Evolutionary conservation across 306 rosid species (phyloP).

Genomic region (Begonia masoniana): DNA sequence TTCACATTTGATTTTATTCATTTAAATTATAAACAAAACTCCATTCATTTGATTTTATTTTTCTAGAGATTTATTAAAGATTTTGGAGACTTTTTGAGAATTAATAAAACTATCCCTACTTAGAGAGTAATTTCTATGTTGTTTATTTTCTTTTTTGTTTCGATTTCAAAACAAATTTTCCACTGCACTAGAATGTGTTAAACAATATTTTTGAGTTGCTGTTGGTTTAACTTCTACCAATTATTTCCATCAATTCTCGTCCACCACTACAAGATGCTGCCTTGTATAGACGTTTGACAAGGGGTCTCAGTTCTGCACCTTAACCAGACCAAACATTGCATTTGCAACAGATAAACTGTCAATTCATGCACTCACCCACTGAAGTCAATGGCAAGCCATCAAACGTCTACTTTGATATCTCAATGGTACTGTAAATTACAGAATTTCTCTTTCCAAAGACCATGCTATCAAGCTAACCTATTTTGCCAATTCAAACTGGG

Average conservation of each 20-base stretch:
- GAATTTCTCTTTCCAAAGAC: not conserved
- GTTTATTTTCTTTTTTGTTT: too few relatives aligned
- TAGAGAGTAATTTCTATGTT: too few relatives aligned
- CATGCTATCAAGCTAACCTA: not conserved
- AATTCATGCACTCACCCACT: not conserved
- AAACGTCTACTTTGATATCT: not conserved
- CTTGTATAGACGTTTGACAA: not conserved
- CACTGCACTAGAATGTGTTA: too few relatives aligned
- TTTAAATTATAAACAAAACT: too few relatives aligned
- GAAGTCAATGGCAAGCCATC: not conserved
- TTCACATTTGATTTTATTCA: too few relatives aligned
- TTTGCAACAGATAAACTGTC: not conserved
- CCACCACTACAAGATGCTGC: not conserved
- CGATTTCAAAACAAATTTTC: too few relatives aligned
- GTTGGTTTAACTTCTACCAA: too few relatives aligned
- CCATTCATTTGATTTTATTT: too few relatives aligned
- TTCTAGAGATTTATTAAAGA: too few relatives aligned
- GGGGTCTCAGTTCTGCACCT: not conserved
- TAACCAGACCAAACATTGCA: not conserved
- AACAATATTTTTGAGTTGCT: too few relatives aligned
- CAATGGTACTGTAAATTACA: not conserved
- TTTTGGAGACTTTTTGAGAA: too few relatives aligned
- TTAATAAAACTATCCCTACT: too few relatives aligned
- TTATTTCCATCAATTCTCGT: not conserved
- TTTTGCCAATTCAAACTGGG: not conserved